These are phyloP conservation scores for Talaromyces sp. DNA, from an alignment of 2,329 filamentous ascomycete species.

Conservation along the genomic window DNA sequence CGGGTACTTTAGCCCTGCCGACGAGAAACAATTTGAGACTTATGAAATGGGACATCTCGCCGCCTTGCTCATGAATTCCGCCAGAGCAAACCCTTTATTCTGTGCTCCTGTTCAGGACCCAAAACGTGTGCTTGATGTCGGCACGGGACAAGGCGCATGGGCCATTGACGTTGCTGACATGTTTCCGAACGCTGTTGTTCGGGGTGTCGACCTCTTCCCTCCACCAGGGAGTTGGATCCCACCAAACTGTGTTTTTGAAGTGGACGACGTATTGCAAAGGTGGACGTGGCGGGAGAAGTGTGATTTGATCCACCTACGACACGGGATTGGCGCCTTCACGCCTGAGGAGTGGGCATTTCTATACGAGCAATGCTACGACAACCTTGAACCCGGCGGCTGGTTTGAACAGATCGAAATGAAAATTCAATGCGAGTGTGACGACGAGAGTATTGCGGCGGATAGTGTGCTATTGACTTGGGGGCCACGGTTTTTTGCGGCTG, in stretches of 20 bases:
- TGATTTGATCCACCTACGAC: neutral
- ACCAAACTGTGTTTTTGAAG: neutral
- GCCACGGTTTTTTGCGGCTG: neutral
- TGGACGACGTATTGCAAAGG: neutral
- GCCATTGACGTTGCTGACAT: neutral
- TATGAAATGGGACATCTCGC: conserved; percentile 17
- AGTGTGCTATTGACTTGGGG: neutral
- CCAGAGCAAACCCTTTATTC: neutral
- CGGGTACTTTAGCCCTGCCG: conserved; percentile 24
- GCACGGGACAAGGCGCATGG: neutral
- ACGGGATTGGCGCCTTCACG: neutral
- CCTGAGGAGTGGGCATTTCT: neutral
- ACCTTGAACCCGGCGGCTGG: neutral
- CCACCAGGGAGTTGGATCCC: neutral
- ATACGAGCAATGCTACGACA: neutral
- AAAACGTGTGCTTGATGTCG: neutral
- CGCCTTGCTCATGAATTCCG: neutral
- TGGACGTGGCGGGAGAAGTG: neutral
- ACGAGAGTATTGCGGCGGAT: neutral
- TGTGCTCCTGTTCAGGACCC: neutral
- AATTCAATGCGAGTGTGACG: neutral
- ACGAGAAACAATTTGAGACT: conserved; percentile 22
- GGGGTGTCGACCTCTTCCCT: neutral
- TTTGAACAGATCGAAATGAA: neutral
- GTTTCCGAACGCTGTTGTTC: neutral